These are phyloP conservation scores for Kernera saxatilis DNA, from an alignment of 345 rosid species.

Conservation along the genomic window DNA sequence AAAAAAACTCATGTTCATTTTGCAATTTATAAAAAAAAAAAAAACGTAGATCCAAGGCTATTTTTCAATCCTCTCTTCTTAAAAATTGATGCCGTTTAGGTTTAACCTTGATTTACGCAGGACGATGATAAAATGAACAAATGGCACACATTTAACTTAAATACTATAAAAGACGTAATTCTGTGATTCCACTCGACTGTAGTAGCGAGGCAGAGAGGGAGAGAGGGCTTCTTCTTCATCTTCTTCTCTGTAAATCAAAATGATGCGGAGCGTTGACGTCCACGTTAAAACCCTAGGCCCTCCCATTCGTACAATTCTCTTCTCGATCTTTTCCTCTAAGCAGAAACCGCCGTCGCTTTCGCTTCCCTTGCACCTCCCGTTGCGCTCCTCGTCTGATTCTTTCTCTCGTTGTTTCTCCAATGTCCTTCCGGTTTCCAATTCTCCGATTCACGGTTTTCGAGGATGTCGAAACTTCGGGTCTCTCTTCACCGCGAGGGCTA, in stretches of 20 bases:
- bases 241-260: not conserved
- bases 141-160: not conserved
- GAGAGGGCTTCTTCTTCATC: not conserved
- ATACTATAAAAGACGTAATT: not conserved
- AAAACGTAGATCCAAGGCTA: not conserved
- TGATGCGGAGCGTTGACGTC: constrained; percentile 22
- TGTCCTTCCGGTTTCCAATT: constrained; percentile 3
- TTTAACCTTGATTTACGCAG: not conserved
- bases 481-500: constrained; percentile 26
- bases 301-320: constrained; percentile 21
- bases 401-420: constrained; percentile 17
- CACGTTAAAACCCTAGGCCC: constrained; percentile 15
- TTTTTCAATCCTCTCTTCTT: not conserved
- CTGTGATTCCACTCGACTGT: not conserved
- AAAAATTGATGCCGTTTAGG: not conserved
- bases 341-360: constrained; percentile 20
- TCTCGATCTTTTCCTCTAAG: constrained; percentile 15
- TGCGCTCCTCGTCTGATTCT: constrained; percentile 1
- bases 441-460: not conserved
- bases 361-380: not conserved
- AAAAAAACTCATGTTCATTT: not conserved
- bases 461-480: not conserved
- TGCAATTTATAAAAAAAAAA: too few relatives aligned
- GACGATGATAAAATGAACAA: not conserved
- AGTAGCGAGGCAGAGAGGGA: not conserved